Base-by-base conservation (phyloP, 306 rosid species). In the Rosa rugosa region DNA sequence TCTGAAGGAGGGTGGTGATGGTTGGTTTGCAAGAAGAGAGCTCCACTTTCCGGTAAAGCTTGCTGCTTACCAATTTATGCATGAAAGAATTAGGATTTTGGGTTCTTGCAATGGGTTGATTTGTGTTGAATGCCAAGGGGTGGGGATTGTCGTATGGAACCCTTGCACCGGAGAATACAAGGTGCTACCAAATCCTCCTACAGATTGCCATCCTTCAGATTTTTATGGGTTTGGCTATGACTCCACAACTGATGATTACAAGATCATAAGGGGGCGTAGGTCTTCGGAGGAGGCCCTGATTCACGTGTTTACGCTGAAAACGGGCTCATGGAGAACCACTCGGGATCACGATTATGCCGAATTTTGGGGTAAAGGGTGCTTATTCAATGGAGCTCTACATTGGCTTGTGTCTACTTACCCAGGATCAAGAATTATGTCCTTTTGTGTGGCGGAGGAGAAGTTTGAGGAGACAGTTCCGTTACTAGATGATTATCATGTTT, bases 331-430 rank as follows among this genome's bases (percentile, higher is more conserved):
- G 71, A 66, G 71, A 13, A 66, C 13, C 11, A 2, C 17, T 6
- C 6, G 12, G 18, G 46, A 38, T 31, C 23, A 16, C 6, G 22
- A 66, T 66, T 5, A 5, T 16, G 71, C 4, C 3, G 8, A 10
- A 2, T 4, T 51, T 13, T 3, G 20, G 0, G 76, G 64, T 8
- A 18, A 34, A 22, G 76, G 49, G 10, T 53, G 49, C 76, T 50
- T 72, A 4, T 72, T 53, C 5, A 34, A 72, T n/a, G 76, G 76
- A 36, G 76, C 65, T 51, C 49, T 72, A 11, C 64, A 72, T 53
- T 72, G 76, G 76, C 11, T 51, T 63, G 41, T 63, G 41, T 1
- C 5, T 18, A 5, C 59, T 18, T 0, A 1, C 7, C 20, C 1
- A 31, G 20, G 36, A 63, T 14, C 65, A 1, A 54, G 49, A 53